phyloP scores from a whole-genome alignment of 2,329 filamentous ascomycete genomes.

The Alternaria hordeiaustralica region DNA sequence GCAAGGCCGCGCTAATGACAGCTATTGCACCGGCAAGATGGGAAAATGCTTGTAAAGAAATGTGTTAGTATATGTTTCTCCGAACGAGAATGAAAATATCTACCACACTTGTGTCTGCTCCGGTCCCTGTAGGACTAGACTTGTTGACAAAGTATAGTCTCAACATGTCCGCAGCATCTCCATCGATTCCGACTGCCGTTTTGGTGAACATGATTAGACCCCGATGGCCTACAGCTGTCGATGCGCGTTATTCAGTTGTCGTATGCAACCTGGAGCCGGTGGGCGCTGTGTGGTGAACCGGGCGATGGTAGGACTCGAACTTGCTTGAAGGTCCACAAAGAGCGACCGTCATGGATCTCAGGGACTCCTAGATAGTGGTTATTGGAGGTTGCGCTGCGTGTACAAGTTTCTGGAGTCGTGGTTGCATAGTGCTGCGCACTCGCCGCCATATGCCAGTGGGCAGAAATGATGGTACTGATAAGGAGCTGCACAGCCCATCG shows the following conservation, averaged over 20 bases:
- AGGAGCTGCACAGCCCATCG: background rate
- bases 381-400: background rate
- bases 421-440: background rate
- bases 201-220: background rate
- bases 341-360: background rate
- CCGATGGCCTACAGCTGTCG: background rate
- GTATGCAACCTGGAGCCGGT: background rate
- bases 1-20: background rate
- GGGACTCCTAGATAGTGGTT: background rate
- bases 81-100: background rate
- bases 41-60: background rate
- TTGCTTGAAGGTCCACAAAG: background rate
- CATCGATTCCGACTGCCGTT: background rate
- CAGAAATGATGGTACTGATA: background rate
- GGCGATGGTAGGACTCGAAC: background rate
- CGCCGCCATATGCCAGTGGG: background rate
- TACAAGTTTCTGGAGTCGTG: background rate
- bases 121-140: background rate
- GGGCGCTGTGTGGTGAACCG: background rate
- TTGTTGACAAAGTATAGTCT: background rate
- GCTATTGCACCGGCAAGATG: background rate
- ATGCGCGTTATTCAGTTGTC: background rate
- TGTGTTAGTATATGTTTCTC: background rate
- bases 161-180: background rate
- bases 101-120: background rate